A percentile compares a stretch with the other conserved stretches of the same genome.
phyloP scores from a whole-genome alignment of 805 yeast species.

The Metschnikowia anglica region DNA sequence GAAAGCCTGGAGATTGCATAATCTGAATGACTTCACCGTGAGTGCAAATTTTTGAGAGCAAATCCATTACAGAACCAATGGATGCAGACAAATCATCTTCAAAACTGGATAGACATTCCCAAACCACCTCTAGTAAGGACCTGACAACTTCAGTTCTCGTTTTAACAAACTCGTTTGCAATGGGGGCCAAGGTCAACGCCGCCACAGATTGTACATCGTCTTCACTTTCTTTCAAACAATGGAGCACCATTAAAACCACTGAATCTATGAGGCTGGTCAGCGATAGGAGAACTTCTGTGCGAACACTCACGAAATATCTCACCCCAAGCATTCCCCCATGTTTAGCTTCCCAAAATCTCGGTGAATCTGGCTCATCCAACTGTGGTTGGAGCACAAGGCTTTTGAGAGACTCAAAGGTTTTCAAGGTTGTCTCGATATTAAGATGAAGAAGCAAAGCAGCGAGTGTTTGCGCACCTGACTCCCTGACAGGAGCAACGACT shows the following conservation, averaged over 20 bases:
- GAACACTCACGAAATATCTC: slow-evolving; percentile 85
- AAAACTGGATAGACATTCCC: slow-evolving; percentile 82
- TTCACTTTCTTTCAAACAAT: slow-evolving; percentile 73
- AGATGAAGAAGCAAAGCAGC: slow-evolving; percentile 86
- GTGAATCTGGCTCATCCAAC: slow-evolving; percentile 42
- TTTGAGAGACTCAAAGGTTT: slow-evolving; percentile 64
- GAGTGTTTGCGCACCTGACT: slow-evolving; percentile 90
- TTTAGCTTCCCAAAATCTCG: slow-evolving; percentile 89
- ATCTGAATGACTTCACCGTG: slow-evolving; percentile 73
- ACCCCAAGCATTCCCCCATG: slow-evolving; percentile 97
- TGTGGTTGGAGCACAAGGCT: slow-evolving; percentile 63
- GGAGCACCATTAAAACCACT: slow-evolving; percentile 80
- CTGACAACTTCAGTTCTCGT: slow-evolving; percentile 52
- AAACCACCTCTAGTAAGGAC: slow-evolving; percentile 64
- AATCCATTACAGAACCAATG: slow-evolving; percentile 93
- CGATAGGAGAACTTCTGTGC: slow-evolving; percentile 70
- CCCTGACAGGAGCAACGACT: slow-evolving; percentile 97
- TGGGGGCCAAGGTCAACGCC: slow-evolving; percentile 89
- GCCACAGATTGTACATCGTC: slow-evolving; percentile 98
- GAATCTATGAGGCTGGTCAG: slow-evolving; percentile 60
- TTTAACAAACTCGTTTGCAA: slow-evolving; percentile 81
- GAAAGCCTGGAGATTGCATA: slow-evolving; percentile 60
- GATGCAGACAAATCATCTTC: slow-evolving; percentile 93
- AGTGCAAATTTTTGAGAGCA: slow-evolving; percentile 82
- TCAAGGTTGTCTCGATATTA: slow-evolving; percentile 53